Conservation (phyloP, 768 basidiomycete genomes). For the Pleurotus ostreatus region DNA sequence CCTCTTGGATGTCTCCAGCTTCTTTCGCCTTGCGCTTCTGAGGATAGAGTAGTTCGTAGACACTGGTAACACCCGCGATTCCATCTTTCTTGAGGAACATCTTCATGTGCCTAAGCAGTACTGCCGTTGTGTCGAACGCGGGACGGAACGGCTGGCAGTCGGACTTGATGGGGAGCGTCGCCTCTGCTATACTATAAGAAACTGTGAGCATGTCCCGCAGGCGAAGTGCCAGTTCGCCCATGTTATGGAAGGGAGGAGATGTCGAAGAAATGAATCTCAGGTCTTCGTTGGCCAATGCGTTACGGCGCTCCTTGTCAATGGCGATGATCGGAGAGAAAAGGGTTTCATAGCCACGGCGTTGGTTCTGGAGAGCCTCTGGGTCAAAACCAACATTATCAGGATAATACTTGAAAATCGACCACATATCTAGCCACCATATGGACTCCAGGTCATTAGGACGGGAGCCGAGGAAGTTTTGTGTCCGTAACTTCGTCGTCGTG, state of each 20-base stretch:
- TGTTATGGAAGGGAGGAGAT: background rate
- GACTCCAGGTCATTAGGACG: slow-evolving; percentile 13
- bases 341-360: background rate
- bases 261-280: background rate
- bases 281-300: background rate
- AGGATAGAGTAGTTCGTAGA: no score
- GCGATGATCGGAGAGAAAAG: background rate
- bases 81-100: no score
- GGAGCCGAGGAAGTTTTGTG: background rate
- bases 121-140: no score
- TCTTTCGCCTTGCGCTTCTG: no score
- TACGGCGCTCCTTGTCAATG: background rate
- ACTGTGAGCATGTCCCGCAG: background rate
- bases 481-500: background rate
- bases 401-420: background rate
- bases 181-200: background rate
- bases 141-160: background rate
- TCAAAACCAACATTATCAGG: background rate
- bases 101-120: no score
- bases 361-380: background rate
- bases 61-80: no score
- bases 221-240: background rate
- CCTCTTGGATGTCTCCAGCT: no score
- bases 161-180: background rate
- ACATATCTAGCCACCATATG: slow-evolving; percentile 13